These are phyloP conservation scores for Fistulina hepatica DNA, from an alignment of 1,284 basidiomycete species.

Conservation along the genomic window DNA sequence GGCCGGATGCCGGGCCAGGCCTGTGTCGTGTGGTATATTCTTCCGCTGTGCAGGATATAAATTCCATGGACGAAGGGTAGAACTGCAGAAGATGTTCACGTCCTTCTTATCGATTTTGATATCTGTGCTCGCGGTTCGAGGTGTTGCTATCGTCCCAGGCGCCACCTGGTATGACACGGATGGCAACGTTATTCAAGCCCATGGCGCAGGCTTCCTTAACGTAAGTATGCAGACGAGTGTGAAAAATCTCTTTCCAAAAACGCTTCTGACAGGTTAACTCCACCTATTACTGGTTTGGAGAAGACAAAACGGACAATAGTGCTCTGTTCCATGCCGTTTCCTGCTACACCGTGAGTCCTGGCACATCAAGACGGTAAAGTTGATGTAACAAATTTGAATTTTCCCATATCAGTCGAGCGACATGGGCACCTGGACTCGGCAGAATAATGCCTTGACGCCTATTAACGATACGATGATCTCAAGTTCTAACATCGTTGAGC, in stretches of 20 bases:
- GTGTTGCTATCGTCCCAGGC: slow-evolving; percentile 46
- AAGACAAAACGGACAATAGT: slow-evolving; percentile 50
- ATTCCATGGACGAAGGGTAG: too few species aligned
- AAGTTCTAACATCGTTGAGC: slow-evolving; percentile 47
- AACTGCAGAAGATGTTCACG: too few species aligned
- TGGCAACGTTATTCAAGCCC: slow-evolving; percentile 54
- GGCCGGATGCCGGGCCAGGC: too few species aligned
- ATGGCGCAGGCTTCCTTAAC: slow-evolving; percentile 51
- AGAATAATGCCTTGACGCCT: slow-evolving; percentile 46
- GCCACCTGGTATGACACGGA: slow-evolving; percentile 54
- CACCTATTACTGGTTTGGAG: slow-evolving; percentile 56
- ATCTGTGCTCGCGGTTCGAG: slow-evolving; percentile 14
- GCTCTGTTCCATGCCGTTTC: slow-evolving; percentile 46
- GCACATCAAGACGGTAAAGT: background rate
- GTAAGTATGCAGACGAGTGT: slow-evolving; percentile 20
- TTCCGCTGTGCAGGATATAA: too few species aligned
- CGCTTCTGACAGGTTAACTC: slow-evolving; percentile 34
- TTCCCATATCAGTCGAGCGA: slow-evolving; percentile 37
- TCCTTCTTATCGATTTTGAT: too few species aligned
- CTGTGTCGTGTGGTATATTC: too few species aligned
- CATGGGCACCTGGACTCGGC: slow-evolving; percentile 43
- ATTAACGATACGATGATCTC: slow-evolving; percentile 46
- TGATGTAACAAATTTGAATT: background rate
- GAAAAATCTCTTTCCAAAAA: background rate
- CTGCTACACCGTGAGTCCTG: slow-evolving; percentile 38